Evolutionary conservation across 768 basidiomycete genomes (phyloP).

Genomic region (Infundibulicybe gibba): DNA sequence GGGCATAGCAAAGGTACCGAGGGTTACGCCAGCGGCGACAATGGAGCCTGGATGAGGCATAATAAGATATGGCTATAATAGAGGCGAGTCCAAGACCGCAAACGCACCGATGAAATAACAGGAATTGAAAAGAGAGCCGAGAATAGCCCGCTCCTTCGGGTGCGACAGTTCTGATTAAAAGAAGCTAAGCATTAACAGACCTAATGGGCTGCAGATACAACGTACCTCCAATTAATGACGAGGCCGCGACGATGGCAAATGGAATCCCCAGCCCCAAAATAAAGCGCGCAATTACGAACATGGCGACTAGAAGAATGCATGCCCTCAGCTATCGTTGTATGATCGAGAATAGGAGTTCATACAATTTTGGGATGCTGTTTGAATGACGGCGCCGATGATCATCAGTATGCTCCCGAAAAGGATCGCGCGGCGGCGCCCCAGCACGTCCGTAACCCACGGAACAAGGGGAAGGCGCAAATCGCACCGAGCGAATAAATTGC

Average conservation of each 20-base stretch:
- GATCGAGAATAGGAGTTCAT: slow-evolving; percentile 8
- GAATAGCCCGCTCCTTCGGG: slow-evolving; percentile 63
- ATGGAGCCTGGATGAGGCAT: slow-evolving; percentile 37
- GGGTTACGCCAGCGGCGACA: slow-evolving; percentile 56
- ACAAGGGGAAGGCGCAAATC: slow-evolving; percentile 48
- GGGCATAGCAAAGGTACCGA: slow-evolving; percentile 58
- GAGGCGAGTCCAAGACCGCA: neutral
- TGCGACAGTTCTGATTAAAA: slow-evolving; percentile 50
- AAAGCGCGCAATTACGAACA: slow-evolving; percentile 56
- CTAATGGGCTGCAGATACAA: neutral
- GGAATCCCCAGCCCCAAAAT: slow-evolving; percentile 57
- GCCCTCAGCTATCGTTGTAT: neutral
- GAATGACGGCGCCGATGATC: slow-evolving; percentile 42
- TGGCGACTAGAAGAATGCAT: slow-evolving; percentile 36
- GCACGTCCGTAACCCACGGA: slow-evolving; percentile 43
- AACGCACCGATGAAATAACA: slow-evolving; percentile 53
- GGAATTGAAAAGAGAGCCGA: slow-evolving; percentile 63
- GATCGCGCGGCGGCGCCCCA: slow-evolving; percentile 51
- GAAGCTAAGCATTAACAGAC: too few species aligned
- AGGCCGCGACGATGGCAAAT: slow-evolving; percentile 61
- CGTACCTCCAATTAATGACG: slow-evolving; percentile 56
- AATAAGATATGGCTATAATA: neutral
- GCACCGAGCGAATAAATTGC: slow-evolving; percentile 61
- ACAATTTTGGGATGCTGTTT: slow-evolving; percentile 49
- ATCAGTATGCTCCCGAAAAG: slow-evolving; percentile 47